phyloP scores from a whole-genome alignment of 108 stramenopile species.

The Nitzschia sp. region DNA sequence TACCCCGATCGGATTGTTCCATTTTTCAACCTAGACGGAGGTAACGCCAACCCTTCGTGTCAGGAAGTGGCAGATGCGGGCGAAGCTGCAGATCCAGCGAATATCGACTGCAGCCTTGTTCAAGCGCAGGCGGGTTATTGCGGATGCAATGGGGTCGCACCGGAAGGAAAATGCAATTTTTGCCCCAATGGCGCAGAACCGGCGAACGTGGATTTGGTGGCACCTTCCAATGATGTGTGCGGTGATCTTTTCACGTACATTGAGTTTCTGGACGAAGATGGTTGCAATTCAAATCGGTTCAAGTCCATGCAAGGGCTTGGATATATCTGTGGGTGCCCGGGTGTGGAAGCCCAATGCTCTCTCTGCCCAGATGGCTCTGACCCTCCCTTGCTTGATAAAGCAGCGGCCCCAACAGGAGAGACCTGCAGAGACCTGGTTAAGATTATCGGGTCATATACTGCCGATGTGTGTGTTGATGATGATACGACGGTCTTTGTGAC shows the following conservation, averaged over 20 bases:
- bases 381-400: conserved; percentile 2
- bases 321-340: conserved; percentile 31
- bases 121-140: conserved; percentile 31
- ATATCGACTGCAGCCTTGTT: conserved; percentile 3
- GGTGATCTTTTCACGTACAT: conserved; percentile 20
- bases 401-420: not conserved
- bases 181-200: conserved; percentile 30
- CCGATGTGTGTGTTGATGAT: conserved; percentile 14
- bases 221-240: conserved; percentile 20
- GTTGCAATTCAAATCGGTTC: conserved; percentile 1
- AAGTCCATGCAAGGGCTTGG: conserved; percentile 27
- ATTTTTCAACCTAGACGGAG: conserved; percentile 15
- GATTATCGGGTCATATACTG: conserved; percentile 1
- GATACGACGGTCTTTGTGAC: not conserved
- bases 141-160: conserved; percentile 18
- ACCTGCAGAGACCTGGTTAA: conserved; percentile 15
- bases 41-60: conserved; percentile 30
- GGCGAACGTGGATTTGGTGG: conserved; percentile 7
- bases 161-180: conserved; percentile 19
- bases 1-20: conserved; percentile 25
- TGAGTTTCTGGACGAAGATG: conserved; percentile 8
- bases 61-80: conserved; percentile 24
- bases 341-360: conserved; percentile 20
- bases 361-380: conserved; percentile 19
- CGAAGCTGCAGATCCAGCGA: conserved; percentile 11